Evolutionary conservation across 2,329 filamentous ascomycete genomes (phyloP).

Genomic region (Alternaria panax): DNA sequence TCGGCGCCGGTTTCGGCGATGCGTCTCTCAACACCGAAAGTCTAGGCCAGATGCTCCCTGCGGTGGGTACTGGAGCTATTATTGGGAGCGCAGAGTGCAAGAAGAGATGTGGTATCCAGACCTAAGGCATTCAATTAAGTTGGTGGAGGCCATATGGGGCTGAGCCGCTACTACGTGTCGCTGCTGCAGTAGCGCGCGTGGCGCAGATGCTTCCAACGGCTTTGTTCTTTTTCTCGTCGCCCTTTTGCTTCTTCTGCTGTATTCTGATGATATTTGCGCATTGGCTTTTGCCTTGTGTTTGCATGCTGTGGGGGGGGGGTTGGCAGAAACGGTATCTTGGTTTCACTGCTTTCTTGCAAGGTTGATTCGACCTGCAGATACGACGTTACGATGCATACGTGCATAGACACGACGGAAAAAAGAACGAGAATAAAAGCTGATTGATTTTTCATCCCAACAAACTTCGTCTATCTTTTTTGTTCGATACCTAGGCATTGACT

Average conservation of each 20-base stretch:
- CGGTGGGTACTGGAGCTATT: slow-evolving; percentile 54
- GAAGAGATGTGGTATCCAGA: slow-evolving; percentile 42
- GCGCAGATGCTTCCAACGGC: not conserved
- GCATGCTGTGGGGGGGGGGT: not conserved
- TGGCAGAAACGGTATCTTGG: not conserved
- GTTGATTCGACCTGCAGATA: not conserved
- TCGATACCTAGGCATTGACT: not conserved
- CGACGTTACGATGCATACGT: slow-evolving; percentile 1
- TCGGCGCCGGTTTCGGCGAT: slow-evolving; percentile 55
- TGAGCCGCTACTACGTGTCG: not conserved
- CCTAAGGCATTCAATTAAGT: not conserved
- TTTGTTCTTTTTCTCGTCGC: not conserved
- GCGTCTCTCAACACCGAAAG: slow-evolving; percentile 41
- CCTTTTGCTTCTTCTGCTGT: not conserved
- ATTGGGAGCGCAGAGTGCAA: slow-evolving; percentile 53
- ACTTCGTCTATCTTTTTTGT: not conserved
- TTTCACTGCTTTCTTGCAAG: not conserved
- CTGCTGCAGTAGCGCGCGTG: not conserved
- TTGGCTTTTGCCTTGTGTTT: not conserved
- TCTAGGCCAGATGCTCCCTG: slow-evolving; percentile 44
- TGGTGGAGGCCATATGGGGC: not conserved
- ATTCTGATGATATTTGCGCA: not conserved
- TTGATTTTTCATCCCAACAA: not conserved
- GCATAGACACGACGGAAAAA: not conserved
- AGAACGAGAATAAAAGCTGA: not conserved